Base-by-base conservation (phyloP, 2,329 filamentous ascomycete genomes). In the Trichoderma gracile region DNA sequence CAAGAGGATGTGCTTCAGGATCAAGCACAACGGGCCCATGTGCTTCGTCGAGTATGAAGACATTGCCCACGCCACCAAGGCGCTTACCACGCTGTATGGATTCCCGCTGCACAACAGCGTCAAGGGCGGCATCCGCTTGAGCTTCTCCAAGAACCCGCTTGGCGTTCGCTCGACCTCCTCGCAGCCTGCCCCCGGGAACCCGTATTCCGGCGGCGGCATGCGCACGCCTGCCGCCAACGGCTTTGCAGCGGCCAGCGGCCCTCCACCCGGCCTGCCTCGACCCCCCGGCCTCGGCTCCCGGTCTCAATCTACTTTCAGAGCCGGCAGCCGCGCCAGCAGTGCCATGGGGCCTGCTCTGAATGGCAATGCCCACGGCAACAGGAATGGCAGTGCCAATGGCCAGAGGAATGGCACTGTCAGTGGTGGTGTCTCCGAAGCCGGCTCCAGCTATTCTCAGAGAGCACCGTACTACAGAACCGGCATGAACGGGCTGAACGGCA, bases 11-110 rank as follows among this genome's bases (percentile, higher is more conserved):
- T 97, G 93, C 74, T 97, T 97, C 82, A 86, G 94, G 40, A 96
- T 93, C 61, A 98, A 98, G 80, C 87, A 91, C 69, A 97, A 97
- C 71, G 94, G 94, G 0, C 94, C 94, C 2, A 98, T 98, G 93
- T 98, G 95, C 75, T 98, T 98, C 76, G 95, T 99, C 43, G 95
- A 99, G 76, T 99, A 98, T 71, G 94, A 98, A 72, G 93, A 97
- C 71, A 84, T 96, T 12, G 90, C 91, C 1, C 94, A 92, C 72
- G 94, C 95, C 0, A 97, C 94, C 47, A 96, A 95, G 77, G 90
- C 93, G 1, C 83, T 98, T 3, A 87, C 93, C 68, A 92, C 97
- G 64, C 83, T 98, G 1, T 97, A 98, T 72, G 95, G 95, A 0
- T 87, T 90, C 56, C 87, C 86, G 55, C 83, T 98, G 38, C 92